Percentiles rank a stretch among this genome's conserved stretches.
These are phyloP conservation scores for Globisporangium iwayamae DNA, from an alignment of 352 stramenopile genomes.

Conservation along the genomic window DNA sequence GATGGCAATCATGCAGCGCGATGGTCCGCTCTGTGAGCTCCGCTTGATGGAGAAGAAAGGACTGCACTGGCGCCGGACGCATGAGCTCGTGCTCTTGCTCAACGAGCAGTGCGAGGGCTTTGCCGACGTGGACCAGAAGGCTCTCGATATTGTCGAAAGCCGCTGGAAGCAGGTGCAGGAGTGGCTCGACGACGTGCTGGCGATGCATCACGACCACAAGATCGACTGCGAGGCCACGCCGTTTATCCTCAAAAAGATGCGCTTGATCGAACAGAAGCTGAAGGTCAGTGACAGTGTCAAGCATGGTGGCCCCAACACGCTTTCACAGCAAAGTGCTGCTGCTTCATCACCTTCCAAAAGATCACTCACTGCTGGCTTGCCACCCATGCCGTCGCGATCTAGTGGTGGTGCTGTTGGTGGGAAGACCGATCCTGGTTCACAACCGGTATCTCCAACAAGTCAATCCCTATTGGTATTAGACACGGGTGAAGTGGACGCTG, in stretches of 20 bases:
- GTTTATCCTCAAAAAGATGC: conserved; percentile 69
- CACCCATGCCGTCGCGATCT: neutral
- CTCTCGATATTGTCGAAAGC: conserved; percentile 44
- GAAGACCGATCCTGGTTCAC: neutral
- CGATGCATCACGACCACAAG: conserved; percentile 57
- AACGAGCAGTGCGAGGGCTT: conserved; percentile 76
- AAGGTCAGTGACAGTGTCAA: neutral
- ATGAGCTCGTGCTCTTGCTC: conserved; percentile 60
- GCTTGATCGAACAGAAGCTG: conserved; percentile 30
- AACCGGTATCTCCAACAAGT: neutral
- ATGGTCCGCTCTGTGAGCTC: conserved; percentile 59
- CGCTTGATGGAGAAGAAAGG: conserved; percentile 64
- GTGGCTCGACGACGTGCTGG: conserved; percentile 57
- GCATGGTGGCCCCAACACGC: neutral
- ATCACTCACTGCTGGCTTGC: neutral
- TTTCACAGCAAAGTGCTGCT: neutral
- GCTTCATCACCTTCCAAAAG: conserved; percentile 11
- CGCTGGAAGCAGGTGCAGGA: conserved; percentile 63
- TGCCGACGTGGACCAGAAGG: conserved; percentile 43
- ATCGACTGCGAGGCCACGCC: conserved; percentile 67
- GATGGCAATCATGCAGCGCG: conserved; percentile 63
- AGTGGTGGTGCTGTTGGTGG: neutral
- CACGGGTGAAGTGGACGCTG: conserved; percentile 31
- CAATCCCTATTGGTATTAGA: neutral
- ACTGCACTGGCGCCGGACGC: conserved; percentile 67